Evolutionary conservation across 768 basidiomycete genomes (phyloP).

Genomic region (Phlebiopsis flavidoalba): DNA sequence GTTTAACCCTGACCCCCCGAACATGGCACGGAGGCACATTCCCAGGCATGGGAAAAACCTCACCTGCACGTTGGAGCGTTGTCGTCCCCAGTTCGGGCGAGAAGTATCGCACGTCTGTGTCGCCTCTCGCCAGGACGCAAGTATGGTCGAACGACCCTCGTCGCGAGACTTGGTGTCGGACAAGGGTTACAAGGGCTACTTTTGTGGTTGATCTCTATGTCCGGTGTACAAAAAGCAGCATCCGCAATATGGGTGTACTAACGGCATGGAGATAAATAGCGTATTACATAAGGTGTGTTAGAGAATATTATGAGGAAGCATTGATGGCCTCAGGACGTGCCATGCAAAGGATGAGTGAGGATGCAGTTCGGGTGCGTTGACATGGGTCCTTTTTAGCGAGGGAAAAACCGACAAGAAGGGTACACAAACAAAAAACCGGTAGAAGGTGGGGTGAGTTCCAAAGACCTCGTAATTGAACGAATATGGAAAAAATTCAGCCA

Average conservation of each 20-base stretch:
- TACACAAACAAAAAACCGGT: too few species aligned
- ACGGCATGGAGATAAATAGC: constrained; percentile 84
- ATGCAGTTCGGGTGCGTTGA: constrained; percentile 82
- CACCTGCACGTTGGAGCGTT: too few species aligned
- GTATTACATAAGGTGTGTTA: constrained; percentile 87
- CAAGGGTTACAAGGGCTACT: constrained; percentile 75
- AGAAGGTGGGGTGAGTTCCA: too few species aligned
- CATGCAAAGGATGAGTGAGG: constrained; percentile 81
- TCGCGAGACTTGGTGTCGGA: constrained; percentile 88
- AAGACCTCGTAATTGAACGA: too few species aligned
- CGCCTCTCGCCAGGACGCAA: constrained; percentile 80
- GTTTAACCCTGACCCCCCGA: too few species aligned
- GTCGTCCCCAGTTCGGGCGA: too few species aligned
- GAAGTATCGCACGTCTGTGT: too few species aligned
- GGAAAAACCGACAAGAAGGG: too few species aligned
- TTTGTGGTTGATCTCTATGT: constrained; percentile 97
- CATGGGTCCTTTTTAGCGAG: too few species aligned
- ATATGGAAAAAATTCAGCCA: too few species aligned
- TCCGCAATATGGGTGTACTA: constrained; percentile 93
- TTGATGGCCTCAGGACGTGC: constrained; percentile 70
- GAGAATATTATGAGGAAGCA: constrained; percentile 88
- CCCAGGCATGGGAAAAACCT: too few species aligned
- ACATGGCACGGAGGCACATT: constrained; percentile 94
- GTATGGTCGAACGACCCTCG: constrained; percentile 81
- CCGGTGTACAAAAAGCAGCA: constrained; percentile 75